Percentiles rank a stretch among this genome's conserved stretches.
Conservation (phyloP, 257 asterid species). For the Mentha longifolia region DNA sequence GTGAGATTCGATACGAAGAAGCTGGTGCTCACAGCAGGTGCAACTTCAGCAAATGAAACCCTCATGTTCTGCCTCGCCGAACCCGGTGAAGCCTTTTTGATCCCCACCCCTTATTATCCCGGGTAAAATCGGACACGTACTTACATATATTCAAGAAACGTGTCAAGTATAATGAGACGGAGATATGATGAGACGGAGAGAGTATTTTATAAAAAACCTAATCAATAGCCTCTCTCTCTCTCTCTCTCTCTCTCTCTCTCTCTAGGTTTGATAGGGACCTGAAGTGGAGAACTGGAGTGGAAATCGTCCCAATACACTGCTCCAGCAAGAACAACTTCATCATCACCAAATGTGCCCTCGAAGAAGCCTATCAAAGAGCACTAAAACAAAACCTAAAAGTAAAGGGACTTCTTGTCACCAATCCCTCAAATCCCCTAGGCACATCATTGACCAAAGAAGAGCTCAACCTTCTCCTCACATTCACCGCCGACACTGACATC, state of each 20-base stretch:
- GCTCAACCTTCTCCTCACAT: conserved; percentile 45
- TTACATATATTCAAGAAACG: no score
- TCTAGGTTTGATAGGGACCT: conserved; percentile 58
- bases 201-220: no score
- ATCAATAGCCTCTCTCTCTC: no score
- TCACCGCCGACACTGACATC: conserved; percentile 34
- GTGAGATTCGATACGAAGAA: conserved; percentile 41
- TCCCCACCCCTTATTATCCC: conserved; percentile 53
- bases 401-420: conserved; percentile 50
- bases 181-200: no score
- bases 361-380: conserved; percentile 43
- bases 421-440: conserved; percentile 60
- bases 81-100: conserved; percentile 46
- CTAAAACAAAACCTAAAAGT: conserved; percentile 40
- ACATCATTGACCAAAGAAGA: conserved; percentile 40
- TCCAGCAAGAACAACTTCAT: conserved; percentile 43
- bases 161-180: no score
- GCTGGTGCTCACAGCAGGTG: conserved; percentile 50
- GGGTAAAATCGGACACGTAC: no score
- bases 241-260: no score
- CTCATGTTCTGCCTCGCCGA: conserved; percentile 53
- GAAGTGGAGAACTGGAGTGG: conserved; percentile 60
- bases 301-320: conserved; percentile 48
- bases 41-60: conserved; percentile 47
- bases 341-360: conserved; percentile 38